A percentile compares a stretch with the other conserved stretches of the same genome.
Evolutionary conservation across 192 early-diverging fungal genomes (phyloP).

Genomic region (Jimgerdemannia flammicorona): DNA sequence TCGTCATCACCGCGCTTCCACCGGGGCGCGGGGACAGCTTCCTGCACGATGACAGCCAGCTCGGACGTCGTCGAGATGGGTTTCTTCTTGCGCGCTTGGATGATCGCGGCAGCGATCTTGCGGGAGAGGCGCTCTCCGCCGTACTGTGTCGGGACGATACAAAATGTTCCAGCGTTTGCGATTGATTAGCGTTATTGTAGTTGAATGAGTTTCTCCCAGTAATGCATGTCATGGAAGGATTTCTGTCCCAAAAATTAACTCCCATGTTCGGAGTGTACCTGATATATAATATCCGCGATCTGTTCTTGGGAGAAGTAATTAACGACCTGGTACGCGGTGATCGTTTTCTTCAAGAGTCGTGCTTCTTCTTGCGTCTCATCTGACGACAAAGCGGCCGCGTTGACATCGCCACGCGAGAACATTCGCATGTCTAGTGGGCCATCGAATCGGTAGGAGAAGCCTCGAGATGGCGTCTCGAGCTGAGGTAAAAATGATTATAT

Average conservation of each 20-base stretch:
- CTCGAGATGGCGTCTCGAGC: conserved; percentile 56
- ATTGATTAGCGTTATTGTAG: too few relatives aligned
- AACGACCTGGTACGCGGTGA: conserved; percentile 60
- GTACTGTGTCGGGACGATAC: conserved; percentile 21
- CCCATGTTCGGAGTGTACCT: conserved; percentile 14
- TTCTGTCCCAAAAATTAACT: neutral
- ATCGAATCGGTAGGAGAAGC: conserved; percentile 65
- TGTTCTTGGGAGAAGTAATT: conserved; percentile 59
- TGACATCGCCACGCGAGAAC: conserved; percentile 32
- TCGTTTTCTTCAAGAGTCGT: conserved; percentile 24
- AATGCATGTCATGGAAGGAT: neutral
- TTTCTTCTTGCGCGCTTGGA: conserved; percentile 36
- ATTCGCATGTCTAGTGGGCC: conserved; percentile 80
- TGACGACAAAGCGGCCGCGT: neutral
- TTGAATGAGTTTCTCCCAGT: neutral
- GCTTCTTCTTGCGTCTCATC: conserved; percentile 2
- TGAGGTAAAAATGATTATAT: neutral
- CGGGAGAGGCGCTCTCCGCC: conserved; percentile 63
- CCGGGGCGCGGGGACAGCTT: conserved; percentile 40
- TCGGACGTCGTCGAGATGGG: conserved; percentile 54
- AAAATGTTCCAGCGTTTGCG: too few relatives aligned
- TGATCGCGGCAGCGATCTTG: conserved; percentile 61
- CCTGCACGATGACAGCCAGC: conserved; percentile 50
- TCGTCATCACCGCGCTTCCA: conserved; percentile 33
- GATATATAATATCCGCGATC: conserved; percentile 59